Evolutionary conservation across 2,329 filamentous ascomycete species (phyloP), one percentile per base, ranked within the genome.

Genomic region (Grosmannia huntii): DNA sequence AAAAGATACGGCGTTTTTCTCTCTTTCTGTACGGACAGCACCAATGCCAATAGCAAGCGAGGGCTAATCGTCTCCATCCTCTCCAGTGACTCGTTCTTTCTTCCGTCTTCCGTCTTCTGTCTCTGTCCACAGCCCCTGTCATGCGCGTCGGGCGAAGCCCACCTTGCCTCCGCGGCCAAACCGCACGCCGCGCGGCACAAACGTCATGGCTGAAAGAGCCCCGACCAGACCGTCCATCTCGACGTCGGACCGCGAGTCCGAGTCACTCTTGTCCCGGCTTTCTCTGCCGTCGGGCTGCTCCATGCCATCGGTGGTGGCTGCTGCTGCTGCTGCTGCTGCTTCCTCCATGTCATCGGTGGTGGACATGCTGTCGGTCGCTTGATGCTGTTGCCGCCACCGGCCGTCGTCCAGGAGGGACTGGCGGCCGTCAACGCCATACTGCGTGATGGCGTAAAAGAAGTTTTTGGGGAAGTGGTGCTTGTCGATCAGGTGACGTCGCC

Each of bases 401-500:
- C 72, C 70, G n/a, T 85, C 79, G 54, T 82, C 76, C 14, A 97
- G 75, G 72, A 99, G 83, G 21, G 90, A 95, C 50, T 78, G 84
- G 56, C 89, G 82, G 53, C 86, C 86, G 66, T 96, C 92, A 61
- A 96, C 88, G n/a, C 94, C 94, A 61, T 89, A 84, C 63, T 90
- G 89, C 3, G 95, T 86, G 56, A 97, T 82, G 55, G 84, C 83
- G 66, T 95, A 96, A 71, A 95, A 92, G 72, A 90, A 96, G 66
- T 89, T 87, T 68, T 82, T 84, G 12, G 91, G 92, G 68, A 94
- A 99, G 73, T 86, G 80, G 71, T 99, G 94, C 73, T 96, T 96
- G 75, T 96, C 91, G 64, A 96, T 89, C 63, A 96, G 77, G 75
- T 99, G 92, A 69, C 89, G 82, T 38, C 89, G 81, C 51, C 94